phyloP scores from a whole-genome alignment of 73 alveolate genomes.

The Urostyla sp. region DNA sequence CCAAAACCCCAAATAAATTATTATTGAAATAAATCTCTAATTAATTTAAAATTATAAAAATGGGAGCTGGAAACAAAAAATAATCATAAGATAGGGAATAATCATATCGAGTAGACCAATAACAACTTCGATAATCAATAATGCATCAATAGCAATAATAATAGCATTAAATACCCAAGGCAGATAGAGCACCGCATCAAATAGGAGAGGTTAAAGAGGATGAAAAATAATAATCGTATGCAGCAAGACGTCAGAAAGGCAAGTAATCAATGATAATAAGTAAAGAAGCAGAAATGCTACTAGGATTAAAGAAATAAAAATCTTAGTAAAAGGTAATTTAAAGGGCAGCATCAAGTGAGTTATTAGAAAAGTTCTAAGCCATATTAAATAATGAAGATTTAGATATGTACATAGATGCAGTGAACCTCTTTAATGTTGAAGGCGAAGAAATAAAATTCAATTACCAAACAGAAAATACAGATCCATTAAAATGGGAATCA shows the following conservation, averaged over 20 bases:
- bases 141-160: not conserved
- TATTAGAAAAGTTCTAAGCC: not conserved
- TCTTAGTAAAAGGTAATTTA: not conserved
- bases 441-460: slow-evolving; percentile 18
- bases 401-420: not conserved
- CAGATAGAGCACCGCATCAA: not conserved
- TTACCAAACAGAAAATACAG: slow-evolving; percentile 17
- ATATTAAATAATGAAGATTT: not conserved
- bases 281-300: not conserved
- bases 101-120: not conserved
- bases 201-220: not conserved
- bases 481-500: slow-evolving; percentile 39
- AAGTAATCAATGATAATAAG: not conserved
- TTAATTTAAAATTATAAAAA: not conserved
- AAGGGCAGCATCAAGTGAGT: not conserved
- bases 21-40: not conserved
- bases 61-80: slow-evolving; percentile 58
- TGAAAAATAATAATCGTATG: no score
- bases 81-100: not conserved
- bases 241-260: no score
- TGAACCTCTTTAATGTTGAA: slow-evolving; percentile 24
- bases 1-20: not conserved
- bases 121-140: not conserved
- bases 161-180: not conserved
- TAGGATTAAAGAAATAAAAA: not conserved